Conservation (phyloP, 2,329 filamentous ascomycete genomes). For the Diplocarpon rosae region DNA sequence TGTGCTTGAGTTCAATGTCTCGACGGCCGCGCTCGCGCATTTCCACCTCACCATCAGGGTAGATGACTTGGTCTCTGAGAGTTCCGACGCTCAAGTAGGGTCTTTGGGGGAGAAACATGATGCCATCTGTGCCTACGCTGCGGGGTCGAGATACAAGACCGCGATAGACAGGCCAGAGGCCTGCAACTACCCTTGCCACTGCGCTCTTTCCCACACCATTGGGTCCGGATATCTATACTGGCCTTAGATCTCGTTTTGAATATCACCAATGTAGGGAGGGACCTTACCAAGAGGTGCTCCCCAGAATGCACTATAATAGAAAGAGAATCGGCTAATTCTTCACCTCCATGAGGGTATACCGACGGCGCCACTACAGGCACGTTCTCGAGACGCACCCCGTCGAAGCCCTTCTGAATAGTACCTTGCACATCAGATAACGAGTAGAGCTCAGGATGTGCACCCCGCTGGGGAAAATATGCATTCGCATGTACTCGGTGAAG, state of each 20-base stretch:
- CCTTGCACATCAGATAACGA: slow-evolving; percentile 87
- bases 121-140: slow-evolving; percentile 69
- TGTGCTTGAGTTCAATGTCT: slow-evolving; percentile 65
- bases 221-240: slow-evolving; percentile 66
- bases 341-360: slow-evolving; percentile 80
- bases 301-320: slow-evolving; percentile 83
- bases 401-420: slow-evolving; percentile 88
- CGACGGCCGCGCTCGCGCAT: slow-evolving; percentile 74
- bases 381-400: slow-evolving; percentile 85
- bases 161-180: slow-evolving; percentile 92
- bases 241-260: background rate
- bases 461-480: slow-evolving; percentile 64
- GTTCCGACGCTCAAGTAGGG: slow-evolving; percentile 90
- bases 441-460: slow-evolving; percentile 65
- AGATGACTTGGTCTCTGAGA: slow-evolving; percentile 92
- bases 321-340: slow-evolving; percentile 79
- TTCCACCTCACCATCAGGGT: slow-evolving; percentile 87
- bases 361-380: slow-evolving; percentile 86
- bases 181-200: slow-evolving; percentile 77
- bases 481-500: slow-evolving; percentile 87
- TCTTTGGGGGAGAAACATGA: slow-evolving; percentile 96
- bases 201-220: slow-evolving; percentile 93
- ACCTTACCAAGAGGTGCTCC: slow-evolving; percentile 67
- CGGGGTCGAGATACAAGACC: slow-evolving; percentile 84
- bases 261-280: background rate